phyloP scores from a whole-genome alignment of 2,329 filamentous ascomycete species.

The Nothomitra cinnamomea region DNA sequence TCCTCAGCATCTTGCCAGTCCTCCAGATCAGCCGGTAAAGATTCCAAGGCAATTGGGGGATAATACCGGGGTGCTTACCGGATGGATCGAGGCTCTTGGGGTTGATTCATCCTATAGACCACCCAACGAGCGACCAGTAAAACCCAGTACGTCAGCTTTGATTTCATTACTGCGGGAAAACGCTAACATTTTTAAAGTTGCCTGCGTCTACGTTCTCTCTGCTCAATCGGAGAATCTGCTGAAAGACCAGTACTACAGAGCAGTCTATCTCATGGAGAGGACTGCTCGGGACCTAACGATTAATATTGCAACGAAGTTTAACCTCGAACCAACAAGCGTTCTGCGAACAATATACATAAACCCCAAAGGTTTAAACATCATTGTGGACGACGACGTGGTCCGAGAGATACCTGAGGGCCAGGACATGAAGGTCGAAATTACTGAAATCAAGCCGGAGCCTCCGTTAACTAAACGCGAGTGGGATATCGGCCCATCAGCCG shows the following conservation, averaged over 20 bases:
- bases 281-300: constrained; percentile 57
- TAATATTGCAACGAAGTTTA: constrained; percentile 62
- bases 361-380: constrained; percentile 58
- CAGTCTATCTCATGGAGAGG: constrained; percentile 68
- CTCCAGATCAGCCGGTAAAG: constrained; percentile 36
- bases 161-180: background rate
- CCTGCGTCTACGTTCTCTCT: constrained; percentile 71
- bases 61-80: constrained; percentile 48
- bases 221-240: constrained; percentile 30
- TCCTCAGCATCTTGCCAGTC: constrained; percentile 26
- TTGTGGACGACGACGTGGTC: constrained; percentile 83
- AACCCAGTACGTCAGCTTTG: constrained; percentile 35
- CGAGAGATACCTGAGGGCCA: constrained; percentile 74
- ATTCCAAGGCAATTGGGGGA: constrained; percentile 37
- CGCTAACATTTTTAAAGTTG: constrained; percentile 36
- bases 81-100: constrained; percentile 81
- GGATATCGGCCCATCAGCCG: background rate
- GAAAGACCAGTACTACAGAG: constrained; percentile 53
- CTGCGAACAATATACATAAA: constrained; percentile 56
- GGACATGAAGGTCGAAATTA: constrained; percentile 60
- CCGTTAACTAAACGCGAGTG: background rate
- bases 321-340: constrained; percentile 56
- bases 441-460: constrained; percentile 30
- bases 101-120: constrained; percentile 78
- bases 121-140: constrained; percentile 52